Evolutionary conservation across 768 basidiomycete species (phyloP).

Genomic region (Multifurca ochricompacta): DNA sequence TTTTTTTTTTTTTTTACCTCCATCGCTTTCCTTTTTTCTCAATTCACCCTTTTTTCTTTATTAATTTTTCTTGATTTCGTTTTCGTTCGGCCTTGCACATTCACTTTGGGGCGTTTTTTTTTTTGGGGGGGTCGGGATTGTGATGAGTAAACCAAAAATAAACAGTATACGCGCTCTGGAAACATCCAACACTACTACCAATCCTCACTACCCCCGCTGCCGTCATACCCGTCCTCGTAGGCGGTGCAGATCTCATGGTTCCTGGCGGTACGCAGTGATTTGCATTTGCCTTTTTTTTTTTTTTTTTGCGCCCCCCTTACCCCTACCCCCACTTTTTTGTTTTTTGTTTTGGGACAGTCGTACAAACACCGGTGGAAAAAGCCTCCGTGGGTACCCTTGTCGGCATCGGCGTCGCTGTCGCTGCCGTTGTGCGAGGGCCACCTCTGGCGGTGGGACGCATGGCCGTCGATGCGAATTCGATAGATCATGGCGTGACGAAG

Average conservation of each 20-base stretch:
- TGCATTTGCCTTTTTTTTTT: no score
- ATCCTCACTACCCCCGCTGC: constrained; percentile 61
- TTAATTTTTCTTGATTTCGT: no score
- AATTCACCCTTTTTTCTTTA: no score
- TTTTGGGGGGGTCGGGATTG: no score
- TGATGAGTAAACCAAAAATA: no score
- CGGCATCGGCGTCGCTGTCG: constrained; percentile 47
- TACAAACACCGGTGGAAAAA: constrained; percentile 41
- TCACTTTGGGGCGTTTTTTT: no score
- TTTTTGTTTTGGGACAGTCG: no score
- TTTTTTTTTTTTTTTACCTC: no score
- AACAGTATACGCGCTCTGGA: constrained; percentile 72
- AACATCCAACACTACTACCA: constrained; percentile 58
- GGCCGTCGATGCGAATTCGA: constrained; percentile 37
- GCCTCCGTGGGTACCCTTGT: constrained; percentile 49
- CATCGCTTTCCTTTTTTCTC: not conserved
- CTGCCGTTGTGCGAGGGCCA: constrained; percentile 32
- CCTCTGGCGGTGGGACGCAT: constrained; percentile 74
- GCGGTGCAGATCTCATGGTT: constrained; percentile 86
- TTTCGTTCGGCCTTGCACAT: no score
- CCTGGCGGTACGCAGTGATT: constrained; percentile 59
- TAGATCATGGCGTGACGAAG: constrained; percentile 33
- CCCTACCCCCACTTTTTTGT: no score
- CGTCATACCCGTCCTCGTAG: constrained; percentile 62
- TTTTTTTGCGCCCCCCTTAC: no score